Evolutionary conservation across 176 grass and related monocot genomes (phyloP), one percentile per base, ranked within the genome.

Genomic region (Tillandsia fasciculata): DNA sequence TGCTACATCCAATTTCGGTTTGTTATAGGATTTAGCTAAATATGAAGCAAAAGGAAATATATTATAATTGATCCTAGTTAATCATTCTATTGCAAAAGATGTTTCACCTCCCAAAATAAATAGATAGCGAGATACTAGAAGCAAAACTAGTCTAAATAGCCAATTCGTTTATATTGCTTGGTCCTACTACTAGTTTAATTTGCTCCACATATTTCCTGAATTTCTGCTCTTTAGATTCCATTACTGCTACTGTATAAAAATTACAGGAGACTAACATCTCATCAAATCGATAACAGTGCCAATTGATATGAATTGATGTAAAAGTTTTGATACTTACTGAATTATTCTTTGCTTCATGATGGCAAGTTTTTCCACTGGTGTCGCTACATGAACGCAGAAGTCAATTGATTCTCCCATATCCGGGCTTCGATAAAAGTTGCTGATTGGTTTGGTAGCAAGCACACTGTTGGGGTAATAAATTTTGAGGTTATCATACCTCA

Each of bases 401-500:
- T 97, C 86, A 4, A 97, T 66, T 0, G 86, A 81, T 17, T 97
- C 89, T 53, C 93, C 89, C 93, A 97, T 97, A 59, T 97, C 93
- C 61, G 93, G 93, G 29, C 93, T 97, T 75, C 93, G 80, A 57
- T 92, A 97, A 77, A 71, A 92, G 12, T 97, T 97, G 83, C 85
- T 87, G 3, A 97, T 92, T 2, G 86, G 84, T 74, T 71, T 42
- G 20, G 51, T 63, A 59, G 93, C 89, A 48, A 97, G 86, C 59
- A 92, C 20, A 28, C 74, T 97, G 66, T 97, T 97, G 0, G 93
- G 89, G 67, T 92, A 97, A 26, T 82, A 90, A 3, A 97, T 74
- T 74, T 97, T 97, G 52, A 89, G 78, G 70, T 97, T 97, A 77
- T 97, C 93, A n/a, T 87, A 92, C 73, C 89, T 78, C 49, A 97